phyloP scores from a whole-genome alignment of 768 basidiomycete species.

The Roridomyces roridus region DNA sequence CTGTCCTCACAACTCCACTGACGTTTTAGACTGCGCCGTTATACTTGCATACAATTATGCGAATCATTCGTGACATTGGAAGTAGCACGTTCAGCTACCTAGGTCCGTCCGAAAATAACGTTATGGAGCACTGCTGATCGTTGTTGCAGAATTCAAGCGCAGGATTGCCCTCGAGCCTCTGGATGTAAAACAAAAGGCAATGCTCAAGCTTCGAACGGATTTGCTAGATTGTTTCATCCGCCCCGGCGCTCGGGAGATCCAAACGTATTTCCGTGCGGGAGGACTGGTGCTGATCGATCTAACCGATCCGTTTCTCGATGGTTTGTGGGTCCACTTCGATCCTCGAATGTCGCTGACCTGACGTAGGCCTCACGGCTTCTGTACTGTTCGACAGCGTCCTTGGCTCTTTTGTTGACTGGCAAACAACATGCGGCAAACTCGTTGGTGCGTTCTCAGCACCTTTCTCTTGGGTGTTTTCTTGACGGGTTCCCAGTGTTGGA shows the following conservation, averaged over 20 bases:
- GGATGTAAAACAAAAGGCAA: conserved; percentile 43
- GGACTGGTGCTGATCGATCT: conserved; percentile 57
- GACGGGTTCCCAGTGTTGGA: conserved; percentile 43
- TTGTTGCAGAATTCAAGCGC: conserved; percentile 39
- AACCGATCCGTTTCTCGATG: conserved; percentile 59
- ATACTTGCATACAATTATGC: conserved; percentile 24
- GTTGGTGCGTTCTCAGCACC: conserved; percentile 12
- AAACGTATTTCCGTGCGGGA: conserved; percentile 44
- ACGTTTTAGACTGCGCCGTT: conserved; percentile 21
- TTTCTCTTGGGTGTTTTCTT: background rate
- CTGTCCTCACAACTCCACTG: background rate
- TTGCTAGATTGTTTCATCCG: conserved; percentile 51
- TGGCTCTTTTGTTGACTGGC: conserved; percentile 22
- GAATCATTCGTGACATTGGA: conserved; percentile 15
- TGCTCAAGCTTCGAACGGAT: conserved; percentile 53
- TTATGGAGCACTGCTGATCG: conserved; percentile 31
- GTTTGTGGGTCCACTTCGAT: conserved; percentile 31
- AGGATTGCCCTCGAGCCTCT: conserved; percentile 44
- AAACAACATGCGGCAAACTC: conserved; percentile 20
- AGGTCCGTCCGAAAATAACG: conserved; percentile 26
- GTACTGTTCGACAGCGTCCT: conserved; percentile 54
- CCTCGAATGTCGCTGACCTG: background rate
- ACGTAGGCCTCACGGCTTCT: conserved; percentile 17
- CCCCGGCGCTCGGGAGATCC: conserved; percentile 8
- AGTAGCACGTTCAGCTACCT: conserved; percentile 1